A percentile compares a stretch with the other conserved stretches of the same genome.
These are phyloP conservation scores for Backusella tuberculispora DNA, from an alignment of 192 early-diverging fungal genomes.

Conservation along the genomic window DNA sequence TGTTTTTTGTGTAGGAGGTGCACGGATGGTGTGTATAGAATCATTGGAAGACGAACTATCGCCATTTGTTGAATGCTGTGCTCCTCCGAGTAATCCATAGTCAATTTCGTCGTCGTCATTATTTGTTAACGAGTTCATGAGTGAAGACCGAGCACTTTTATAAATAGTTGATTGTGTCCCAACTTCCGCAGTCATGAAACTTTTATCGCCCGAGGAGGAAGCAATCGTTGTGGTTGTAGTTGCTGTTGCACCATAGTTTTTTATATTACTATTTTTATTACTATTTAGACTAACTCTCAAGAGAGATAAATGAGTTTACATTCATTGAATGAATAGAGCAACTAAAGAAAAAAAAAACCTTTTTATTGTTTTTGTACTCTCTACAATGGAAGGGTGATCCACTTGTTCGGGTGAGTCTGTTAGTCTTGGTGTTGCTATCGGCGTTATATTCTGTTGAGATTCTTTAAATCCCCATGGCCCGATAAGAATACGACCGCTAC, in stretches of 20 bases:
- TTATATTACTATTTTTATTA: neutral
- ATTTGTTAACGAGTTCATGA: neutral
- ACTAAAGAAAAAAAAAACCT: too few relatives aligned
- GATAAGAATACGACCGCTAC: slow-evolving; percentile 26
- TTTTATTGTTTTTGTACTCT: neutral
- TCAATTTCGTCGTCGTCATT: slow-evolving; percentile 6
- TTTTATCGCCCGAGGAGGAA: slow-evolving; percentile 1
- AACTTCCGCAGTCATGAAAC: slow-evolving; percentile 1
- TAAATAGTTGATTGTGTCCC: neutral
- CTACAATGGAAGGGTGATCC: neutral
- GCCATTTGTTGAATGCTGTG: too few relatives aligned
- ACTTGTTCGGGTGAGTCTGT: neutral
- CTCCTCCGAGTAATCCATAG: neutral
- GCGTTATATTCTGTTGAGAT: neutral
- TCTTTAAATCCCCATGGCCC: slow-evolving; percentile 27
- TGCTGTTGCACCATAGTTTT: neutral
- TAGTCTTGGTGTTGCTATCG: neutral
- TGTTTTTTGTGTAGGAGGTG: neutral
- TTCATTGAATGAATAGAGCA: too few relatives aligned
- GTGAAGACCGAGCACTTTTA: neutral
- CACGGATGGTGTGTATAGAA: neutral
- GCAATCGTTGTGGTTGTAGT: neutral
- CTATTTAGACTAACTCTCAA: too few relatives aligned
- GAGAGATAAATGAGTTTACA: too few relatives aligned
- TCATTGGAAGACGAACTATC: neutral